Evolutionary conservation across 225 moss, liverwort and hornwort genomes (phyloP).

Genomic region (Lunularia cruciata): DNA sequence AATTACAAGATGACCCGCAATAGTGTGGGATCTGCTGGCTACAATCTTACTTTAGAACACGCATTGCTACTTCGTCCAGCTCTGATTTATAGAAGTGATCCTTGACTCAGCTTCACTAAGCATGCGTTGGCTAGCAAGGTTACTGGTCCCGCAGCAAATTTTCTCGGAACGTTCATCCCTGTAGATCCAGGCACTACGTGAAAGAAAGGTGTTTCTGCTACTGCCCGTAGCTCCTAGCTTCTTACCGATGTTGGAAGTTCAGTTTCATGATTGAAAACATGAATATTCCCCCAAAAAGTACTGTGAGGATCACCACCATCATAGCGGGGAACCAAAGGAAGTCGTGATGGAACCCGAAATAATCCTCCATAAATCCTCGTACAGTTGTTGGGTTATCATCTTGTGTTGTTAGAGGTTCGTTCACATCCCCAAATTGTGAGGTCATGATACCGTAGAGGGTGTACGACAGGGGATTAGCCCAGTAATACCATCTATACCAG

Average conservation of each 20-base stretch:
- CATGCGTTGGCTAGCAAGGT: too few species aligned
- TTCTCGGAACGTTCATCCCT: too few species aligned
- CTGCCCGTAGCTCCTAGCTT: too few species aligned
- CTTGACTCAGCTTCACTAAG: too few species aligned
- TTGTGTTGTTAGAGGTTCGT: not conserved
- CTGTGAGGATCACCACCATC: conserved; percentile 8
- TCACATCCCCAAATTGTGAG: conserved; percentile 58
- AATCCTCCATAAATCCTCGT: not conserved
- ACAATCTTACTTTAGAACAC: too few species aligned
- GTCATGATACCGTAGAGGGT: conserved; percentile 57
- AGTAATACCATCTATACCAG: conserved; percentile 71
- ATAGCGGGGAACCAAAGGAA: conserved; percentile 6
- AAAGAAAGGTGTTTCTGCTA: too few species aligned
- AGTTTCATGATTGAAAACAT: conserved; percentile 6
- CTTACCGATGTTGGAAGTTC: conserved; percentile 22
- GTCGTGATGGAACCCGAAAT: conserved; percentile 8
- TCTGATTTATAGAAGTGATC: too few species aligned
- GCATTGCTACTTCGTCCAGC: too few species aligned
- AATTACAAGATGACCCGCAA: too few species aligned
- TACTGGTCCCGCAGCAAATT: too few species aligned
- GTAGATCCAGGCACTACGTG: too few species aligned
- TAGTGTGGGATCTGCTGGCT: too few species aligned
- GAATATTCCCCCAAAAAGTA: conserved; percentile 3
- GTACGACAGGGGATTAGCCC: conserved; percentile 63
- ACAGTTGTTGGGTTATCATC: conserved; percentile 7